Evolutionary conservation across 768 basidiomycete species (phyloP).

Genomic region (Lactarius hatsudake): DNA sequence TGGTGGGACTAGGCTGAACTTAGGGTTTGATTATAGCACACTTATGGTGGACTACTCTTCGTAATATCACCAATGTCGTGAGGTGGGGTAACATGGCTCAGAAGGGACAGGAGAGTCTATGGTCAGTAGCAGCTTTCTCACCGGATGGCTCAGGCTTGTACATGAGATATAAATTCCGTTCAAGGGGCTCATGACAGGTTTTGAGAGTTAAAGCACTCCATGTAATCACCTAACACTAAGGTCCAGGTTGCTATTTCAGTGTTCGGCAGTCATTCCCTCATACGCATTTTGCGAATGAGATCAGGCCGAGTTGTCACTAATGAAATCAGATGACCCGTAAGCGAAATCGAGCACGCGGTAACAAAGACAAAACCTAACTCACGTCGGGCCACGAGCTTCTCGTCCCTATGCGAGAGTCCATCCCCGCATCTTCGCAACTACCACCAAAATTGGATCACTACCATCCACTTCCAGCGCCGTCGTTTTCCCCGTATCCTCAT

Average conservation of each 20-base stretch:
- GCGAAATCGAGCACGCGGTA: not conserved
- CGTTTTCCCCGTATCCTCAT: conserved; percentile 37
- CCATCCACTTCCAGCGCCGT: conserved; percentile 8
- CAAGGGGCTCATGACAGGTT: too few species aligned
- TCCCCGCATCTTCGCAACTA: conserved; percentile 19
- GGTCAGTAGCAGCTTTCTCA: too few species aligned
- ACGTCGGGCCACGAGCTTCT: not conserved
- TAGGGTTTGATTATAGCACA: too few species aligned
- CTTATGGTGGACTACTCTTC: too few species aligned
- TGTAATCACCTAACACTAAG: not conserved
- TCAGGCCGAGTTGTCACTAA: too few species aligned
- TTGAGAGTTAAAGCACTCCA: not conserved
- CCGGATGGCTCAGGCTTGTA: too few species aligned
- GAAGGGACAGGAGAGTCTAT: too few species aligned
- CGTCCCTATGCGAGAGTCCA: not conserved
- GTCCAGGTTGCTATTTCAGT: not conserved
- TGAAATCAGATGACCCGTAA: not conserved
- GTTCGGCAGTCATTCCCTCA: too few species aligned
- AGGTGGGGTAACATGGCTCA: too few species aligned
- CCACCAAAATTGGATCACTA: conserved; percentile 16
- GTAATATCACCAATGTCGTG: too few species aligned
- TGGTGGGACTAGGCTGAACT: not conserved
- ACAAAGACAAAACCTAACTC: not conserved
- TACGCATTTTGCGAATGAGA: too few species aligned
- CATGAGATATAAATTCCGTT: too few species aligned